A percentile compares a stretch with the other conserved stretches of the same genome.
phyloP scores from a whole-genome alignment of 2,329 filamentous ascomycete species.

The Talaromyces marneffei region DNA sequence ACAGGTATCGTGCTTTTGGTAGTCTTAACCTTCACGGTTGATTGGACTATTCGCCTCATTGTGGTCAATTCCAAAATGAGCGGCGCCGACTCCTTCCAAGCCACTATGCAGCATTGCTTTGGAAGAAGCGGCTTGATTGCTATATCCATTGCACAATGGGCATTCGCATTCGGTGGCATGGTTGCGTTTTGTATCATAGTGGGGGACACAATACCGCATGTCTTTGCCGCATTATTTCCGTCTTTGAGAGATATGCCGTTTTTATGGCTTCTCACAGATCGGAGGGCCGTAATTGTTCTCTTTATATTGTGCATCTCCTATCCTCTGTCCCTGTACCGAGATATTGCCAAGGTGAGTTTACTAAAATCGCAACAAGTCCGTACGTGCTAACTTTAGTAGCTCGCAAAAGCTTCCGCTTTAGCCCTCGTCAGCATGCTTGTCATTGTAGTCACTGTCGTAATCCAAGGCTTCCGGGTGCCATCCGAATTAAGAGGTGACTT shows the following conservation, averaged over 20 bases:
- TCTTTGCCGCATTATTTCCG: slow-evolving; percentile 76
- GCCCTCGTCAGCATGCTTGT: slow-evolving; percentile 88
- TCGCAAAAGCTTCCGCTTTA: slow-evolving; percentile 91
- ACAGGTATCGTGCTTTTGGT: slow-evolving; percentile 75
- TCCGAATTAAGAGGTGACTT: slow-evolving; percentile 66
- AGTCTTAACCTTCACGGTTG: slow-evolving; percentile 72
- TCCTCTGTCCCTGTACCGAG: slow-evolving; percentile 85
- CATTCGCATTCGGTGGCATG: slow-evolving; percentile 98
- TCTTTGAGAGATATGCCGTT: slow-evolving; percentile 66
- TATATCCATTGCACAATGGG: slow-evolving; percentile 90
- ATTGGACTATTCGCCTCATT: slow-evolving; percentile 97
- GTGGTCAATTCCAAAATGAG: slow-evolving; percentile 97
- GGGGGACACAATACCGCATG: slow-evolving; percentile 90
- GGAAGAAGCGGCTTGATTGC: slow-evolving; percentile 81
- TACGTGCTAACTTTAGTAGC: slow-evolving; percentile 48
- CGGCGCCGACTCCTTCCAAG: slow-evolving; percentile 88
- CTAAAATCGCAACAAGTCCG: neutral
- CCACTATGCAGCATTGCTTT: slow-evolving; percentile 93
- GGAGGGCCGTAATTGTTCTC: slow-evolving; percentile 78
- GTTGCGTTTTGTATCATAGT: slow-evolving; percentile 97
- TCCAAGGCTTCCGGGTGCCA: slow-evolving; percentile 73
- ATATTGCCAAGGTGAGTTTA: slow-evolving; percentile 78
- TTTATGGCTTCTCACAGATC: slow-evolving; percentile 73
- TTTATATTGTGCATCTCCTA: slow-evolving; percentile 83
- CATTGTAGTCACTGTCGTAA: slow-evolving; percentile 81